Percentiles rank a stretch among this genome's conserved stretches.
These are phyloP conservation scores for Eucalyptus leucophloia DNA, from an alignment of 345 rosid genomes.

Conservation along the genomic window DNA sequence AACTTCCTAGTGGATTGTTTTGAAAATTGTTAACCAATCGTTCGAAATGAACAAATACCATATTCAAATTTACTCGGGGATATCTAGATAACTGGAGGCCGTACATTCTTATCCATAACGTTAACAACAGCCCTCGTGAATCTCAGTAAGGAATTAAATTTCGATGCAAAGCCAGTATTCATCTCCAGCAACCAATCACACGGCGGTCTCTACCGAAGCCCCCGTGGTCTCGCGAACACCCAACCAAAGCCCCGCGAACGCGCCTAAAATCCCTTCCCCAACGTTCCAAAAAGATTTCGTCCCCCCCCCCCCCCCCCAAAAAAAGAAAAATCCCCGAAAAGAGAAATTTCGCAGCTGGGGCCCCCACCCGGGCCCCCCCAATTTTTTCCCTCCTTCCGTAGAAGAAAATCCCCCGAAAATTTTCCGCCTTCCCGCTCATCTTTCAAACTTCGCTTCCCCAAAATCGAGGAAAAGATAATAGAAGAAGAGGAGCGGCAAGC, in stretches of 20 bases:
- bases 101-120: background rate
- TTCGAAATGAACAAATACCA: background rate
- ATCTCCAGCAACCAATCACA: background rate
- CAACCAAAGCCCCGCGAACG: background rate
- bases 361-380: background rate
- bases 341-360: background rate
- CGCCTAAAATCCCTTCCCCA: background rate
- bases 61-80: background rate
- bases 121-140: background rate
- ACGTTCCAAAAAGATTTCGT: background rate
- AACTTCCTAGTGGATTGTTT: accelerated
- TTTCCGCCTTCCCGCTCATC: background rate
- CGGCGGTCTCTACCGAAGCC: background rate
- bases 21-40: background rate
- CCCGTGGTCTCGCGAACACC: background rate
- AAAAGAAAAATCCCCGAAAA: background rate
- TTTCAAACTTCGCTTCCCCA: background rate
- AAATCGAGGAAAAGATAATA: background rate
- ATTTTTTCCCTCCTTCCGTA: background rate
- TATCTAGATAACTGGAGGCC: background rate
- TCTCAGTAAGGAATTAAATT: background rate
- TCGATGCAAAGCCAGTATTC: background rate
- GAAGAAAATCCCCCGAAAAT: background rate
- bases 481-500: background rate
- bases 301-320: no score